Evolutionary conservation across 176 grass and related monocot genomes (phyloP), one percentile per base, ranked within the genome.

Genomic region (Aechmea fasciata): DNA sequence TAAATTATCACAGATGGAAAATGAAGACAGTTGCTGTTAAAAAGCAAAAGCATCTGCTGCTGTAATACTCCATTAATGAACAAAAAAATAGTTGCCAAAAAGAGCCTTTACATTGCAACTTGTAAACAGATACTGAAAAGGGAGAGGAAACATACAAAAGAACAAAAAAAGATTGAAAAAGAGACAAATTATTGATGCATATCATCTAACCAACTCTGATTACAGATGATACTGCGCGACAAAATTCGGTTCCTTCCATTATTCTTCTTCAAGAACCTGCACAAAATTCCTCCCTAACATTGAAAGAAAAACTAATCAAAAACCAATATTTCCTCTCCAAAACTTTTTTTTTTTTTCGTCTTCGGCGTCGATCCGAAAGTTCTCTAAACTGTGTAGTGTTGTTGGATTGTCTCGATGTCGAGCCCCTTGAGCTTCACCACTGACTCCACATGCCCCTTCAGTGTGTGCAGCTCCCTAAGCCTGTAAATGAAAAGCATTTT

Each of bases 401-500:
- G 72, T 41, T 65, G 57, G 18, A 74, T 74, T 50, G 19, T 63
- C 9, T 64, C 57, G n/a, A 51, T 50, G 48, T 74, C 72, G 5
- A 74, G 48, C 17, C 72, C 72, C 48, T 65, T 74, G 8, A 74
- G 59, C 19, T 74, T 74, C 47, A 64, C 59, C 7, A 74, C 59
- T n/a, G 72, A 65, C 47, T 74, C 72, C 18, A 74, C 72, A 64
- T 74, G 72, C 17, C 72, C 72, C 48, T 74, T 74, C 19, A 74
- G 72, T 3, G 72, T 74, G 59, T 74, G 59, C 51, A 74, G 72
- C 72, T 74, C 72, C 59, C 59, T 65, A 26, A 74, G 72, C 59
- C 72, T 74, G 48, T 48, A 51, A 15, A 9, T 13, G 9, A 48
- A 48, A 52, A 50, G 15, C 33, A 41, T 41, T 41, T 41, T 29